phyloP scores from a whole-genome alignment of 345 rosid genomes.

The Crucihimalaya himalaica region DNA sequence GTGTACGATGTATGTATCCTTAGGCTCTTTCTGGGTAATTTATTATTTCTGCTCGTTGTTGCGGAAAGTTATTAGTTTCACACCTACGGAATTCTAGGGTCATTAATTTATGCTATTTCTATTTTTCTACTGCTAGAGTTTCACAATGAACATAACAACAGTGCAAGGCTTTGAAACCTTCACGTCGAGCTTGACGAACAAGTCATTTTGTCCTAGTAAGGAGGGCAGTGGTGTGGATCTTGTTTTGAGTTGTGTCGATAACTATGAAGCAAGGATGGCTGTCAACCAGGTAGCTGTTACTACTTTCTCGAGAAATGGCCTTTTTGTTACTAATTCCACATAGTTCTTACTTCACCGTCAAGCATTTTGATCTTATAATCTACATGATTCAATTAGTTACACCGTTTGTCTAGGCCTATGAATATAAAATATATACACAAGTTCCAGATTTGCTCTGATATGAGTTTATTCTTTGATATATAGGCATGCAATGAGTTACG shows the following conservation, averaged over 20 bases:
- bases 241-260: slow-evolving; percentile 96
- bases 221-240: slow-evolving; percentile 92
- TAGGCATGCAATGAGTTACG: slow-evolving; percentile 96
- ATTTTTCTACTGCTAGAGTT: slow-evolving; percentile 56
- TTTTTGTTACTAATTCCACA: slow-evolving; percentile 3
- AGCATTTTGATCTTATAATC: slow-evolving; percentile 2
- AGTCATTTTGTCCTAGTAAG: slow-evolving; percentile 61
- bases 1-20: slow-evolving; percentile 2
- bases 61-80: not conserved
- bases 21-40: not conserved
- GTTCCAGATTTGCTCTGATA: slow-evolving; percentile 10
- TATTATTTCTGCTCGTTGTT: not conserved
- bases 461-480: slow-evolving; percentile 24
- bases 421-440: not conserved
- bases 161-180: slow-evolving; percentile 95
- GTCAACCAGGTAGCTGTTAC: slow-evolving; percentile 80
- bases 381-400: slow-evolving; percentile 5
- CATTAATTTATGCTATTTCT: not conserved
- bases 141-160: slow-evolving; percentile 86
- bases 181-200: slow-evolving; percentile 69
- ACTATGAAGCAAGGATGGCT: slow-evolving; percentile 96
- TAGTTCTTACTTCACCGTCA: slow-evolving; percentile 1
- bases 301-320: not conserved
- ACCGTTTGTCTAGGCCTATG: not conserved
- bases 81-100: not conserved